Base-by-base conservation (phyloP, 768 basidiomycete genomes). In the Mycena albidolilacea region DNA sequence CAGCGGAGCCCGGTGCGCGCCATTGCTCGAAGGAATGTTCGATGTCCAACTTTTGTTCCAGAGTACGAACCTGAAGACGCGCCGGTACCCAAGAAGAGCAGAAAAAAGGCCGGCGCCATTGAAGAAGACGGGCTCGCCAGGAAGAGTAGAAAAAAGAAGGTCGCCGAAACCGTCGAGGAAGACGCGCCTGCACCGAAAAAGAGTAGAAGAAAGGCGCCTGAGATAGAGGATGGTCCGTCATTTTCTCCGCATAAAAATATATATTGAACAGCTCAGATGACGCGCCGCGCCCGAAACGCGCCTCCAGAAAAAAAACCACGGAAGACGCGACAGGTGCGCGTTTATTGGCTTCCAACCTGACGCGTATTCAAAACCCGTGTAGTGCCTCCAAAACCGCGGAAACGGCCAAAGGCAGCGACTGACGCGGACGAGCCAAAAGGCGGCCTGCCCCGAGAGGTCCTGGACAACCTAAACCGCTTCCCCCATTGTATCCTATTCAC, bases 401-500 rank as follows among this genome's bases (percentile, higher is more conserved):
- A 66, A 48, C 63, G 64, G 54, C 59, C 59, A 59, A 73, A 69
- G 23, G 5, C 14, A 9, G 39, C 14, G 38, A 3, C 59, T 0
- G 48, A 52, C 11, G n/a, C 54, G 35, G 21, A 19, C 72, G 67
- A 19, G 43, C 54, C 61, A 21, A 70, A 67, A 74, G 30, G 84
- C 82, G 87, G 59, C 87, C 97, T 23, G 93, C 95, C 46, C 3
- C 86, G 80, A 55, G 92, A 91, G 75, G 92, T 98, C 41, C 85
- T 89, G 73, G 81, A 88, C 35, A 96, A 98, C 78, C 85, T 94
- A 21, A 83, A 85, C 50, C 89, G 84, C 59, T 98, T 96, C 78
- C 94, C 97, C 23, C 94, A 97, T 77, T 97, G 96, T 79, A 87
- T 98, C 38, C 85, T 98, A 35, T 87, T 99, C 19, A 98, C 97